These are phyloP conservation scores for Penicillium longicatenatum DNA, from an alignment of 495 filamentous ascomycete species.

Conservation along the genomic window DNA sequence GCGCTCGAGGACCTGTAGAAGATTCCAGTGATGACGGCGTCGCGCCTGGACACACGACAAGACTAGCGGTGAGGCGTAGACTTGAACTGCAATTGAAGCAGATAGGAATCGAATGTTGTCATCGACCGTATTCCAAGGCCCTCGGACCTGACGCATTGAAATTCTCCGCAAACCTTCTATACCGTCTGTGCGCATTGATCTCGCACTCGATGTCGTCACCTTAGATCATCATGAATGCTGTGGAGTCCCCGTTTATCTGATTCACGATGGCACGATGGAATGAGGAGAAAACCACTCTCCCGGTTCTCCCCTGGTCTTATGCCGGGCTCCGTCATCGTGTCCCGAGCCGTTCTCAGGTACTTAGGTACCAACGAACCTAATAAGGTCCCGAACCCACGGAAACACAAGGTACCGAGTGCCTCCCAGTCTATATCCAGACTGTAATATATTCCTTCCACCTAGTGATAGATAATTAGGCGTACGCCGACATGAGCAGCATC, in stretches of 20 bases:
- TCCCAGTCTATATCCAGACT: not conserved
- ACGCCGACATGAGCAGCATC: not conserved
- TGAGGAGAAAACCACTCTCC: not conserved
- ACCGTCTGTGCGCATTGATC: not conserved
- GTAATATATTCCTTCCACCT: not conserved
- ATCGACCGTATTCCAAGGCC: not conserved
- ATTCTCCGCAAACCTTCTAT: not conserved
- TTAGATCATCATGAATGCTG: not conserved
- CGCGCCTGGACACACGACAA: not conserved
- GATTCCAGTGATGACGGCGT: not conserved
- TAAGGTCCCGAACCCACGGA: not conserved
- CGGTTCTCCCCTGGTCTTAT: not conserved
- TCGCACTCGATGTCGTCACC: not conserved
- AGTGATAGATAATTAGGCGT: not conserved
- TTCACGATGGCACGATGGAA: not conserved
- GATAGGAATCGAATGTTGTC: not conserved
- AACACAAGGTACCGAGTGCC: not conserved
- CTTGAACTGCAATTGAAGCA: not conserved
- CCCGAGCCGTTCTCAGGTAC: not conserved
- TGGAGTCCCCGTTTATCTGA: not conserved
- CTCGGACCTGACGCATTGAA: not conserved
- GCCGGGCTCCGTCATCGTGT: not conserved
- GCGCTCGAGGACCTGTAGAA: not conserved
- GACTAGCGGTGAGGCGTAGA: constrained; percentile 2
- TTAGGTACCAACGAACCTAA: not conserved